phyloP scores from a whole-genome alignment of 768 basidiomycete species.

The Rossbeevera mucosa region DNA sequence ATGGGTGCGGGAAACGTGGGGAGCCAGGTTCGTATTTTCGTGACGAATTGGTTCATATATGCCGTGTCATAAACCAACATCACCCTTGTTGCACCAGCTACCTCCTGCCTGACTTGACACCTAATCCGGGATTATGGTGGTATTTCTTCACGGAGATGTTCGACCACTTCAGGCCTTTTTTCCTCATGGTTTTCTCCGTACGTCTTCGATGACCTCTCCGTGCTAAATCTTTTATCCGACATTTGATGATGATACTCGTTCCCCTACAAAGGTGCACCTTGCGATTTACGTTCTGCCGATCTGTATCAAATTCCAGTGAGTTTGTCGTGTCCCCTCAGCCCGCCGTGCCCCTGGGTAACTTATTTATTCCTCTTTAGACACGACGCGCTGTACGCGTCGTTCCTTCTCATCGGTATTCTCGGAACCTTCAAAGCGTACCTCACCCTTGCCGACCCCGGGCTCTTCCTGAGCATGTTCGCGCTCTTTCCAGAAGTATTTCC shows the following conservation, averaged over 20 bases:
- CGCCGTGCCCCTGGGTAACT: background rate
- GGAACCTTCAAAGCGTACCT: slow-evolving; percentile 91
- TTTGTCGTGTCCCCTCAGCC: background rate
- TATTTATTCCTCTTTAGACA: slow-evolving; percentile 42
- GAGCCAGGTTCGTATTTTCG: slow-evolving; percentile 55
- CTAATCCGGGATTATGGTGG: slow-evolving; percentile 96
- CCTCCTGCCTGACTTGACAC: slow-evolving; percentile 82
- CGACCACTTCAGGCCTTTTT: slow-evolving; percentile 94
- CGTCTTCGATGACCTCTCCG: slow-evolving; percentile 18
- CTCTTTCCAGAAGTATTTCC: slow-evolving; percentile 82
- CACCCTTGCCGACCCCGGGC: slow-evolving; percentile 80
- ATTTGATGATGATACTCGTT: background rate
- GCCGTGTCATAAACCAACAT: background rate
- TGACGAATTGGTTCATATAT: background rate
- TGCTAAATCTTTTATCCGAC: background rate
- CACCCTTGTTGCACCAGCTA: slow-evolving; percentile 44
- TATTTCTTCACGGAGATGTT: slow-evolving; percentile 99
- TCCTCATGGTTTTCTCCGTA: slow-evolving; percentile 91
- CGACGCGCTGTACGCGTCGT: slow-evolving; percentile 78
- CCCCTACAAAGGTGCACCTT: slow-evolving; percentile 61
- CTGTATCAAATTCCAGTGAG: slow-evolving; percentile 83
- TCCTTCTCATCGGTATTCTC: slow-evolving; percentile 71
- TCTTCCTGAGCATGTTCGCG: slow-evolving; percentile 76
- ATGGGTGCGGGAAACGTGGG: slow-evolving; percentile 83
- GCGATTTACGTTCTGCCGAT: slow-evolving; percentile 79